Conservation (phyloP, 306 rosid species). For the Notholithocarpus densiflorus region DNA sequence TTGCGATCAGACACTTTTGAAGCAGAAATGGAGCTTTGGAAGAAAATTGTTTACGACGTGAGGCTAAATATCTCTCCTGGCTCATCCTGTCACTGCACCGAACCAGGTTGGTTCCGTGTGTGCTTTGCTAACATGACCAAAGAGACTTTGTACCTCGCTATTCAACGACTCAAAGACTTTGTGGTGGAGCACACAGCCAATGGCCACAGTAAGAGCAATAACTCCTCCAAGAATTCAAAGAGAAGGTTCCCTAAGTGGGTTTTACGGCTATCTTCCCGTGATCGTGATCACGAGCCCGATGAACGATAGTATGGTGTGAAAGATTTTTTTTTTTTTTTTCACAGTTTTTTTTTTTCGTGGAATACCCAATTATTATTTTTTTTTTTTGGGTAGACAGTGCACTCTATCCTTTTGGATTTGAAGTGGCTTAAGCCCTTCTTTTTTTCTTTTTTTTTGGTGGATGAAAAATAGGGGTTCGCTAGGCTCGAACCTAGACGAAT, state of each 20-base stretch:
- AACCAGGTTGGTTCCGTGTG: constrained; percentile 86
- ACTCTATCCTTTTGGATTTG: constrained; percentile 54
- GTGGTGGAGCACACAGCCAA: constrained; percentile 29
- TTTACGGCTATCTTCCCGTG: constrained; percentile 65
- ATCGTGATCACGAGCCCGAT: constrained; percentile 41
- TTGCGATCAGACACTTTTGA: constrained; percentile 59
- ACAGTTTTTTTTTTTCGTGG: constrained; percentile 23
- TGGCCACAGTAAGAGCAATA: constrained; percentile 4
- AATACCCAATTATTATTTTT: constrained; percentile 11
- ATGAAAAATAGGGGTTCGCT: too few species aligned
- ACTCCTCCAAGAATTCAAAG: constrained; percentile 19
- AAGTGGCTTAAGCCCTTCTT: constrained; percentile 38
- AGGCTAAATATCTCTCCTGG: constrained; percentile 77
- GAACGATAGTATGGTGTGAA: constrained; percentile 49
- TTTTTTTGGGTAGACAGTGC: constrained; percentile 31
- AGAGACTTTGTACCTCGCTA: constrained; percentile 52
- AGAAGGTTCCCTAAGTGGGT: constrained; percentile 67
- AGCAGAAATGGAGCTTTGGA: constrained; percentile 82
- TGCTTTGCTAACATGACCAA: constrained; percentile 83
- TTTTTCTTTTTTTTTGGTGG: too few species aligned
- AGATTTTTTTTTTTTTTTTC: constrained; percentile 10
- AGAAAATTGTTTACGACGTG: constrained; percentile 63
- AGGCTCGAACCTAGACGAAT: too few species aligned
- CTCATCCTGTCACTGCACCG: constrained; percentile 71
- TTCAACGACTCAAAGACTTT: constrained; percentile 55